Evolutionary conservation across 2,329 filamentous ascomycete species (phyloP), one percentile per base, ranked within the genome.

Genomic region (Penicillium crustosum): DNA sequence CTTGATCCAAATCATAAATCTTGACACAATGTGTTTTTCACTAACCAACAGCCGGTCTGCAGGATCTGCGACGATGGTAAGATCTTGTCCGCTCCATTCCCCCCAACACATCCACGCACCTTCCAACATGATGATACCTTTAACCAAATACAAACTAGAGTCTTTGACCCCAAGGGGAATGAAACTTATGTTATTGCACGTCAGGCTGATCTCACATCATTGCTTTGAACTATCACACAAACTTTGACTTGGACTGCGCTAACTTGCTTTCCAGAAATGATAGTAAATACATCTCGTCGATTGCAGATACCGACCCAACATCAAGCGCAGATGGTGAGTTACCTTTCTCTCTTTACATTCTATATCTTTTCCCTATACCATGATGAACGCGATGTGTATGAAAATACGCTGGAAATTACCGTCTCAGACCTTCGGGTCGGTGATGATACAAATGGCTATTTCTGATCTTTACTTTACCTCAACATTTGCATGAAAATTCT

Each of bases 401-500:
- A 78, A 56, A 84, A 84, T 86, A 89, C 82, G 90, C 91, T 93
- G 90, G 90, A 93, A 94, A 88, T 95, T 95, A 95, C 91, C 91
- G 91, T 87, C 91, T 86, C 89, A 95, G 84, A 82, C 80, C 80
- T 77, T 79, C 73, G 79, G 76, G 79, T 81, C 81, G 75, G 84
- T 90, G 90, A 89, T 81, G 90, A 91, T 82, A 92, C 53, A 86
- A 88, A 85, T 90, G 90, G 90, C 90, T 92, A 53, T 89, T 83
- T 85, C 90, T 93, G 90, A 93, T 85, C 70, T 72, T 54, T 60
- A 60, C 36, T 44, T 45, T 42, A 41, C 45, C 44, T 49, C 23
- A 48, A 33, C 65, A 69, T 64, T 57, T 57, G 56, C 51, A 54
- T 63, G 42, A 36, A 53, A 45, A 49, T 55, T 27, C 13, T 53